These are phyloP conservation scores for Pyrenula massariospora DNA, from an alignment of 495 filamentous ascomycete genomes.

Conservation along the genomic window DNA sequence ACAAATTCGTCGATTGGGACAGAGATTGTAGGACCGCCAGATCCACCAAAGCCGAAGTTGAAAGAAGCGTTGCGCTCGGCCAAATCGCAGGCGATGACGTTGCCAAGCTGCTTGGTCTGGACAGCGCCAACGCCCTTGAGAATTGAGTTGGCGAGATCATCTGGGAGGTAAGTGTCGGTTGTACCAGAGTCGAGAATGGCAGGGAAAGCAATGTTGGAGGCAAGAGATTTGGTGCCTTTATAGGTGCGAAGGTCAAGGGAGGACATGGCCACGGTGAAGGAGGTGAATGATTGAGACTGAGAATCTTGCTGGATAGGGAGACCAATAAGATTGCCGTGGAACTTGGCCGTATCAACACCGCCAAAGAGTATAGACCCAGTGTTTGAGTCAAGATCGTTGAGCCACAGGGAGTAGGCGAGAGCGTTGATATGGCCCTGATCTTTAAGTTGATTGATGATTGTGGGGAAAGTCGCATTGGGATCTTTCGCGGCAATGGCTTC, in stretches of 20 bases:
- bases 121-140: constrained; percentile 49
- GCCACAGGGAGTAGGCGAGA: constrained; percentile 73
- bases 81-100: constrained; percentile 59
- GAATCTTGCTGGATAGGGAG: constrained; percentile 52
- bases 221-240: constrained; percentile 24
- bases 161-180: constrained; percentile 61
- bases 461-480: constrained; percentile 46
- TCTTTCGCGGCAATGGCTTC: constrained; percentile 52
- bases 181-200: constrained; percentile 75
- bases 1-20: constrained; percentile 17
- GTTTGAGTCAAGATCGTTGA: constrained; percentile 62
- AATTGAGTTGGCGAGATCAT: constrained; percentile 46
- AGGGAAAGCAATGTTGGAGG: constrained; percentile 42
- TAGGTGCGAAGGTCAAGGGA: constrained; percentile 28
- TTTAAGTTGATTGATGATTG: constrained; percentile 53
- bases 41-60: constrained; percentile 50
- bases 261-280: constrained; percentile 71
- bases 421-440: constrained; percentile 55
- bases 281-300: constrained; percentile 34
- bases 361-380: constrained; percentile 80
- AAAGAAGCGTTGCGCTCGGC: constrained; percentile 40
- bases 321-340: constrained; percentile 51
- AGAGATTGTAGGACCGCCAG: constrained; percentile 20
- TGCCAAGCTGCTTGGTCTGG: constrained; percentile 34
- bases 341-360: constrained; percentile 71